These are phyloP conservation scores for Geranium rotundifolium DNA, from an alignment of 345 rosid genomes.

Conservation along the genomic window DNA sequence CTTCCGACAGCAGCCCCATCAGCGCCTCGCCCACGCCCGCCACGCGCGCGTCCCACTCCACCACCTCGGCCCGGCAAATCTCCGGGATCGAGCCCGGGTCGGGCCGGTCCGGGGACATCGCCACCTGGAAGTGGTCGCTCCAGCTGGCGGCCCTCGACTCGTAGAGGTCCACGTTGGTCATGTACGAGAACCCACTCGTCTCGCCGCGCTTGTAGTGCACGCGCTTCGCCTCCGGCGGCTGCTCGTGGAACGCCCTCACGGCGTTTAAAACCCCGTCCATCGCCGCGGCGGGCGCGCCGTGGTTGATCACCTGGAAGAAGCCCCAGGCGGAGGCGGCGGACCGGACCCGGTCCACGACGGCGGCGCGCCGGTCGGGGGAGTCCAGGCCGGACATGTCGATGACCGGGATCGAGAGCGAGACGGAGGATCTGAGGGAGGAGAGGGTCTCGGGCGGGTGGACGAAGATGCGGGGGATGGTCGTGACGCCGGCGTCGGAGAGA, in stretches of 20 bases:
- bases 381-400: conserved; percentile 14
- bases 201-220: conserved; percentile 14
- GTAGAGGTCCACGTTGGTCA: conserved; percentile 18
- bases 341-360: conserved; percentile 8
- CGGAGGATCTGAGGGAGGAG: too few species aligned
- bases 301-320: conserved; percentile 25
- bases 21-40: conserved; percentile 10
- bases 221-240: conserved; percentile 10
- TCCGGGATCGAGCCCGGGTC: too few species aligned
- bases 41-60: conserved; percentile 10
- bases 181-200: conserved; percentile 5
- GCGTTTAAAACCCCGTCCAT: conserved; percentile 6
- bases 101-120: too few species aligned
- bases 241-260: conserved; percentile 16
- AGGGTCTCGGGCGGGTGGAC: too few species aligned
- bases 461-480: too few species aligned
- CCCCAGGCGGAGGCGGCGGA: conserved; percentile 30
- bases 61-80: conserved; percentile 11
- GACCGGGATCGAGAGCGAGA: conserved; percentile 7
- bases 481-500: too few species aligned
- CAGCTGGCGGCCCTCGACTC: background rate
- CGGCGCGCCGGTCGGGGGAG: conserved; percentile 1
- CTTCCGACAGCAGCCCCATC: conserved; percentile 20
- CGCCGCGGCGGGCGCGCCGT: conserved; percentile 8
- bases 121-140: too few species aligned